Base-by-base conservation (phyloP, 1,284 basidiomycete genomes). In the Ustilago xerochloae region DNA sequence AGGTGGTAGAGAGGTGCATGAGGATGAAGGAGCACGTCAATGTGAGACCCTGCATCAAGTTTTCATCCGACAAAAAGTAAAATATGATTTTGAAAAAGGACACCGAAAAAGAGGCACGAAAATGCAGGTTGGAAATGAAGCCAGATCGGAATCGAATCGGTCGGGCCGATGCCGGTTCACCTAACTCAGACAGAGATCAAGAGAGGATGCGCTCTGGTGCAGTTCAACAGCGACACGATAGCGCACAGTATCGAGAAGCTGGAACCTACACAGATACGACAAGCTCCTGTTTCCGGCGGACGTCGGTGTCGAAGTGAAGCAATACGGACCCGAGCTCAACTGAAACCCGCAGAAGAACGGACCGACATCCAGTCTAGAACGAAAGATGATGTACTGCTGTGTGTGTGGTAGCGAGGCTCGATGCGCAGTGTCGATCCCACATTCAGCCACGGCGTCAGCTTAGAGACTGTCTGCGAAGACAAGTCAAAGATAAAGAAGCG, bases 381-480 rank as follows among this genome's bases (percentile, higher is more conserved):
- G n/a, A n/a, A n/a, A n/a, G n/a, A n/a, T n/a, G n/a, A n/a, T n/a
- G n/a, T n/a, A n/a, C n/a, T n/a, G n/a, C n/a, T n/a, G n/a, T n/a
- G 35, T 36, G 35, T n/a, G 8, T 39, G 15, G 38, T 18, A 10
- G 38, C 4, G 12, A 18, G 43, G 28, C 22, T 24, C 43, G 43
- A 45, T 45, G 43, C 28, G 43, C 43, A 45, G 22, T 45, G 43
- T 45, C 26, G 43, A 45, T 45, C 43, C 22, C 24, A 26, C 20
- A 28, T 7, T 24, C 24, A 45, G 43, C 43, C 43, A 45, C 43
- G 20, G n/a, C 20, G 38, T 20, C n/a, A 39, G 38, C 38, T 10
- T 20, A 13, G n/a, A 6, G 20, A 18, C 38, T 18, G n/a, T n/a
- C n/a, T n/a, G n/a, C n/a, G n/a, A 20, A 7, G 4, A 39, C 3